Evolutionary conservation across 352 stramenopile genomes (phyloP), one percentile per base, ranked within the genome.

Genomic region (Thalassiosira oceanica): DNA sequence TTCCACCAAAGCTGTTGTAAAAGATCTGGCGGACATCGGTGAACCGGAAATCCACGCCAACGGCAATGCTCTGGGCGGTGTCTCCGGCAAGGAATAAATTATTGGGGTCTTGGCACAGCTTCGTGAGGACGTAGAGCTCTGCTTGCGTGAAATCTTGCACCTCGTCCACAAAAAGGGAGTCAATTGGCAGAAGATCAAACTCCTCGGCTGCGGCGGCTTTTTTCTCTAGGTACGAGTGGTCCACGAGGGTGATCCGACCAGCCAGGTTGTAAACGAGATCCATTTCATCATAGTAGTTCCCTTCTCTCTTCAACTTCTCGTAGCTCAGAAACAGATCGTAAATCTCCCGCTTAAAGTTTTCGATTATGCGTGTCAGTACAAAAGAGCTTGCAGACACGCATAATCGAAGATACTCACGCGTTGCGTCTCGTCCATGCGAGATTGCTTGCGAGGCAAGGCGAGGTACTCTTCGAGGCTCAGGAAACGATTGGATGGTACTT

Each of bases 211-310:
- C 31, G 8, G 31, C n/a, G 8, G 31, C 31, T n/a, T 13, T 39
- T n/a, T 39, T 39, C 8, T 39, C 31, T 39, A 39, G 31, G 31
- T 13, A 13, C 8, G 8, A n/a, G 8, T 39, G 31, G 39, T 23
- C 55, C 42, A 64, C 49, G n/a, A n/a, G 10, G 42, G 44, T 37
- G 29, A 84, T 61, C 29, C 74, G 48, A 11, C 55, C 46, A 27
- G 60, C 70, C 66, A 84, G 62, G 45, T 80, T 62, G 43, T 76
- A 77, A 10, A 83, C 74, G 18, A 83, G 36, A 54, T 83, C 74
- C 20, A 43, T 62, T 49, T 78, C 68, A 42, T 83, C 74, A 60
- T 68, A 83, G 27, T 66, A 79, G 13, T n/a, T 18, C 4, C 51
- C 23, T 11, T 71, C 48, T 16, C 41, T 57, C 18, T 75, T 76